phyloP scores from a whole-genome alignment of 108 stramenopile species.

The Nitzschia inconspicua region DNA sequence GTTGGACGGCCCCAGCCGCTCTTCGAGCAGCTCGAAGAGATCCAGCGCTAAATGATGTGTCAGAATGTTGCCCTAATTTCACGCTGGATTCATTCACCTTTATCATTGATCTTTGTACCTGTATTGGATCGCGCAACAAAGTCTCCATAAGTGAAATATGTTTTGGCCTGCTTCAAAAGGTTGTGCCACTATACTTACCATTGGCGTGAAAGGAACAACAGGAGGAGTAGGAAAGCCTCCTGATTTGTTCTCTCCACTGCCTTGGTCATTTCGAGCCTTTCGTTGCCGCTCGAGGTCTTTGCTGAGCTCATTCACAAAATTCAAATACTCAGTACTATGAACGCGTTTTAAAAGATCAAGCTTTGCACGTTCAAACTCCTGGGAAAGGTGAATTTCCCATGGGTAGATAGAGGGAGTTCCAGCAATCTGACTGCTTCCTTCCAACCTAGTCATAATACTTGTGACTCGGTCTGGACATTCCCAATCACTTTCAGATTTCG shows the following conservation, averaged over 20 bases:
- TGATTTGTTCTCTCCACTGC: slow-evolving; percentile 15
- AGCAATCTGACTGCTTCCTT: slow-evolving; percentile 24
- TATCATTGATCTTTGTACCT: slow-evolving; percentile 71
- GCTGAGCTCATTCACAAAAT: slow-evolving; percentile 85
- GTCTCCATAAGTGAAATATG: not conserved
- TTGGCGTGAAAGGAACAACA: slow-evolving; percentile 82
- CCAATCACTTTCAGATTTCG: slow-evolving; percentile 81
- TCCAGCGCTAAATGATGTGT: slow-evolving; percentile 87
- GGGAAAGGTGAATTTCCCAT: slow-evolving; percentile 71
- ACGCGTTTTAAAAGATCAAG: slow-evolving; percentile 84
- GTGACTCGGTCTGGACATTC: slow-evolving; percentile 81
- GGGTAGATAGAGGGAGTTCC: slow-evolving; percentile 41
- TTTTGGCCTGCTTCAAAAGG: not conserved
- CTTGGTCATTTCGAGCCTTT: slow-evolving; percentile 29
- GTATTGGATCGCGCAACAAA: not conserved
- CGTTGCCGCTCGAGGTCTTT: slow-evolving; percentile 72
- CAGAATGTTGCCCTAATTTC: slow-evolving; percentile 68
- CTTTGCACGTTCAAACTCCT: slow-evolving; percentile 86
- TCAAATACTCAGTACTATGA: slow-evolving; percentile 85
- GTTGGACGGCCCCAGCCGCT: slow-evolving; percentile 91
- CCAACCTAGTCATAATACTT: slow-evolving; percentile 61
- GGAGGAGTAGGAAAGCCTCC: slow-evolving; percentile 24
- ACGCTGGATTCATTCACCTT: slow-evolving; percentile 48
- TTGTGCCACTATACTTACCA: slow-evolving; percentile 61
- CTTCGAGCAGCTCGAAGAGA: slow-evolving; percentile 85